These are phyloP conservation scores for Dactylellina parvicollis DNA, from an alignment of 2,329 filamentous ascomycete genomes.

Conservation along the genomic window DNA sequence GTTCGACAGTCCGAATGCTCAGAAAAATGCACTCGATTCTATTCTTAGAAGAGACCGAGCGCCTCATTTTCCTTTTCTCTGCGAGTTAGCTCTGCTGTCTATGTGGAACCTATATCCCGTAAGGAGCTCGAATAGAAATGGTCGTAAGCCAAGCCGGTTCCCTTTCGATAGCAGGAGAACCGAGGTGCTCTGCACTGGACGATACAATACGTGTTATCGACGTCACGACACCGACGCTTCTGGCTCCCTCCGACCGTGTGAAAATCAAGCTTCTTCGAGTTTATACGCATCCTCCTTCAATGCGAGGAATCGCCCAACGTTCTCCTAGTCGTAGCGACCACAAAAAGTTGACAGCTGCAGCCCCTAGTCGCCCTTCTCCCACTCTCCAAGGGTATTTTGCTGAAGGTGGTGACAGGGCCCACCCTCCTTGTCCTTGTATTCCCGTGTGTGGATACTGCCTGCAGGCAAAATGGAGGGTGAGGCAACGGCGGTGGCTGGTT, in stretches of 20 bases:
- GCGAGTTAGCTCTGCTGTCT: conserved; percentile 46
- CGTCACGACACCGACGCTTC: neutral
- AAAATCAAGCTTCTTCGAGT: conserved; percentile 36
- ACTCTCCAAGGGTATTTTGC: conserved; percentile 52
- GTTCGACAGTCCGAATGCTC: conserved; percentile 10
- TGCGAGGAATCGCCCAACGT: conserved; percentile 34
- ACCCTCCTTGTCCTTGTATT: conserved; percentile 49
- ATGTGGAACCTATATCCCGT: conserved; percentile 44
- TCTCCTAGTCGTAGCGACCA: conserved; percentile 43
- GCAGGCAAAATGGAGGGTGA: conserved; percentile 54
- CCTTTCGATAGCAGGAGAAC: neutral
- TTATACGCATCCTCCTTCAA: conserved; percentile 44
- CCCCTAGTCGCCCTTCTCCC: conserved; percentile 47
- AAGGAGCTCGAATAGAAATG: conserved; percentile 47
- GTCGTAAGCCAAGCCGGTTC: neutral
- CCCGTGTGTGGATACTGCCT: conserved; percentile 48
- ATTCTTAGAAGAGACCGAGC: conserved; percentile 52
- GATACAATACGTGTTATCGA: conserved; percentile 7
- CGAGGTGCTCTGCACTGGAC: too few relatives aligned
- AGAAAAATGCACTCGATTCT: conserved; percentile 53
- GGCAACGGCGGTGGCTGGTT: conserved; percentile 55
- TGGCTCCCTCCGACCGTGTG: neutral
- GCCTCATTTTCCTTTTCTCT: conserved; percentile 37
- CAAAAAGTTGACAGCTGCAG: conserved; percentile 53
- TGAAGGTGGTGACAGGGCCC: conserved; percentile 50